Percentiles rank a stretch among this genome's conserved stretches.
These are phyloP conservation scores for Pseudogymnoascus sp. DNA, from an alignment of 2,329 filamentous ascomycete species.

Conservation along the genomic window DNA sequence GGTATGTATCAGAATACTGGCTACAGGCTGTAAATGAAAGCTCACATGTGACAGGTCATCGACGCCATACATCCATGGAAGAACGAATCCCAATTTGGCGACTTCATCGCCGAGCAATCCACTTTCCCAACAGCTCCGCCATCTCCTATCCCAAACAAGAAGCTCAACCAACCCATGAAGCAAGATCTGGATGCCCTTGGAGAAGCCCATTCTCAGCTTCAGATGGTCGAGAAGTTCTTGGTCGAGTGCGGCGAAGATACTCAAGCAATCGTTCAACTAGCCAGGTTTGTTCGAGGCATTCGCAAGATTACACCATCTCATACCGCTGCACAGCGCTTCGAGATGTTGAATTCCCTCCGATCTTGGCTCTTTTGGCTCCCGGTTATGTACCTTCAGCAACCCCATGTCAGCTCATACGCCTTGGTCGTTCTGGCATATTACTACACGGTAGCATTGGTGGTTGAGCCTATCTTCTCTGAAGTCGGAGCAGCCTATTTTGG, in stretches of 20 bases:
- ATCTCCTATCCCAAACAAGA: constrained; percentile 53
- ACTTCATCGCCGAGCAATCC: constrained; percentile 74
- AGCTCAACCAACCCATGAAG: constrained; percentile 53
- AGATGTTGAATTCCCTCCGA: constrained; percentile 77
- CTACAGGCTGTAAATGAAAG: not conserved
- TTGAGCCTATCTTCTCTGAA: constrained; percentile 88
- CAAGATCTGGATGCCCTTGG: constrained; percentile 66
- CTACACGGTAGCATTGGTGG: constrained; percentile 77
- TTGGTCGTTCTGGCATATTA: constrained; percentile 83
- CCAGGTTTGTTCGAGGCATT: constrained; percentile 65
- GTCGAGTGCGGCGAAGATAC: constrained; percentile 63
- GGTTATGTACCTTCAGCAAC: constrained; percentile 71
- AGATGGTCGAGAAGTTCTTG: constrained; percentile 60
- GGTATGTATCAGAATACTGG: constrained; percentile 44
- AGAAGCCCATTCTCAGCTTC: constrained; percentile 58
- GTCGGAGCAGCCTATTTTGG: constrained; percentile 85
- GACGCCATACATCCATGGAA: constrained; percentile 89
- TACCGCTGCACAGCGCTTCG: constrained; percentile 77
- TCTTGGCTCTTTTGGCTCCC: constrained; percentile 97
- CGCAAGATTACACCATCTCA: constrained; percentile 63
- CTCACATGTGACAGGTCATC: constrained; percentile 56
- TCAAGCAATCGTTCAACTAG: constrained; percentile 60
- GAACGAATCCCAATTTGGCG: constrained; percentile 76
- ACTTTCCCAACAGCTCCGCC: constrained; percentile 61
- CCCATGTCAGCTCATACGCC: constrained; percentile 66